Evolutionary conservation across 345 rosid genomes (phyloP), one percentile per base, ranked within the genome.

Genomic region (Stellera chamaejasme): DNA sequence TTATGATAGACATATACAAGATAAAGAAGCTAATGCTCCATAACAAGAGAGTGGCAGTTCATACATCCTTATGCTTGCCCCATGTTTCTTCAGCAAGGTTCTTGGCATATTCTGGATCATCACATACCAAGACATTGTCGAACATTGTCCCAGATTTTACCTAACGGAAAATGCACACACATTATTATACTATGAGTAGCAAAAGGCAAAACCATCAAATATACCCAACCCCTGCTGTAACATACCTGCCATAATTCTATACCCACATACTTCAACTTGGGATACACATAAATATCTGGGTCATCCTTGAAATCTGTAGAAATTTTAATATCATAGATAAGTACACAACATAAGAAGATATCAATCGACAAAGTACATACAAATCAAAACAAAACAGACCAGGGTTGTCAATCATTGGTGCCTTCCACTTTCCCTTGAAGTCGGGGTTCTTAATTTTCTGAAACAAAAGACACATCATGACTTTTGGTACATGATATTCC

Each of bases 91-190:
- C 97, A 1, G 90, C 92, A 52, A 93, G 49, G 61, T 80, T 68
- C 81, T 87, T 83, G 45, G 99, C 99, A 64, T 89, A 85, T 48
- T 83, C 97, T 0, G 81, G 79, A 57, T 93, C 99, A 55, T 93
- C 92, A 15, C 76, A 61, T 46, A 93, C 27, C 73, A 93, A 77
- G 60, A 93, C 76, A 70, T 93, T 93, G 82, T 89, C 78, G 57
- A 93, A 93, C 88, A 93, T 59, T 46, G 99, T 89, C 10, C 99
- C 99, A 8, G 99, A 87, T 77, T 93, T 93, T 72, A 93, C 97
- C 98, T 83, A 73, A 50, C 50, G 53, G 43, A 48, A 4, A 10
- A 60, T 43, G 27, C 41, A 13, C 23, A 36, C 14, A 6, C 19
- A 15, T 45, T 14, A n/a, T 64, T 36, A 59, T 12, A 11, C 58